phyloP scores from a whole-genome alignment of 2,329 filamentous ascomycete genomes.

The Aspergillus bombycis region DNA sequence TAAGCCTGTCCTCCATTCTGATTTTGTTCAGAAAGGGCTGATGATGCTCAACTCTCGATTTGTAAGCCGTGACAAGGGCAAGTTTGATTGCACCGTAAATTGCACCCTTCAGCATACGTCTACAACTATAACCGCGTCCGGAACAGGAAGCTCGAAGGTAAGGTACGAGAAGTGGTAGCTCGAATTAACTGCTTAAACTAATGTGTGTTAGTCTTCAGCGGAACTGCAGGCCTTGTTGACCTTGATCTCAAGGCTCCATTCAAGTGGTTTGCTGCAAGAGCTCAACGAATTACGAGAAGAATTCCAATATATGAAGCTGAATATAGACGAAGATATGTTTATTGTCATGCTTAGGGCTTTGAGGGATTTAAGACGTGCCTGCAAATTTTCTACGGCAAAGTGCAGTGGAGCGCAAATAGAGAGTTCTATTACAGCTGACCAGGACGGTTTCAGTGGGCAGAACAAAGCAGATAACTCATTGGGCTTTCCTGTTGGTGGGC shows the following conservation, averaged over 20 bases:
- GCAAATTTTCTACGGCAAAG: neutral
- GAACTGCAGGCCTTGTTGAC: neutral
- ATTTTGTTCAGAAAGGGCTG: neutral
- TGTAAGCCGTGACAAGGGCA: neutral
- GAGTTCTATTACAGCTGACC: neutral
- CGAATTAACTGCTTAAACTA: neutral
- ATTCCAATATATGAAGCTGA: too few species aligned
- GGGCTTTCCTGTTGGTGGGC: neutral
- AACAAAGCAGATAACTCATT: neutral
- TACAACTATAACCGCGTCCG: neutral
- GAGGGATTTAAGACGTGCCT: neutral
- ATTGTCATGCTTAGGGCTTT: neutral
- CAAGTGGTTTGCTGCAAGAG: neutral
- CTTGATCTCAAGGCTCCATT: neutral
- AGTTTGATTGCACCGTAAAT: neutral
- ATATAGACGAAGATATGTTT: neutral
- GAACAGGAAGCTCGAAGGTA: slow-evolving; percentile 7
- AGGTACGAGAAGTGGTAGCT: neutral
- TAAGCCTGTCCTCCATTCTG: neutral
- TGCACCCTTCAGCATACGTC: slow-evolving; percentile 6
- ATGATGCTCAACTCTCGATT: neutral
- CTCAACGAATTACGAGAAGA: neutral
- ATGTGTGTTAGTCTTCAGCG: neutral
- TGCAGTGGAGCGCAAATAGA: neutral
- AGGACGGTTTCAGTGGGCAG: neutral